Conservation (phyloP, 2,329 filamentous ascomycete species). For the Diaporthe eres region DNA sequence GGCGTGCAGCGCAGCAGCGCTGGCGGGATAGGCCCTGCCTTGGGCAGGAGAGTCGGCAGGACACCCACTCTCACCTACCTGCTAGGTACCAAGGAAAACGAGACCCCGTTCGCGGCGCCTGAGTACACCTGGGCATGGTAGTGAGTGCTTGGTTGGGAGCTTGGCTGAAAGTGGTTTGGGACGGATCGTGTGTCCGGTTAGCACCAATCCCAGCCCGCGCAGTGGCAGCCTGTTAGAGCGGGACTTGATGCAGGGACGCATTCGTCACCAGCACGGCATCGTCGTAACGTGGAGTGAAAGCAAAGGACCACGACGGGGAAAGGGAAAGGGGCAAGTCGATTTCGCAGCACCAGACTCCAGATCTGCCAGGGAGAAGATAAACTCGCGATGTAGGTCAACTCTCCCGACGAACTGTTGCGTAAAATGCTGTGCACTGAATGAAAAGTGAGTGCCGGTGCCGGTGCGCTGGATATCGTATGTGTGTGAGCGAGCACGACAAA, state of each 20-base stretch:
- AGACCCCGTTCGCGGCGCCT: conserved; percentile 30
- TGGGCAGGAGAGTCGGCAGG: neutral
- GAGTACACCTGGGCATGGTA: conserved; percentile 31
- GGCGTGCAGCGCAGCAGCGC: conserved; percentile 9
- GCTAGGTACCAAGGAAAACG: conserved; percentile 9
- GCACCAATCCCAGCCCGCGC: neutral
- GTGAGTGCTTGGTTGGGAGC: conserved; percentile 31
- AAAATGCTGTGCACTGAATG: neutral
- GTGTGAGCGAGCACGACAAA: conserved; percentile 2
- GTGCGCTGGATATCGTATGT: neutral
- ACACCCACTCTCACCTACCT: conserved; percentile 7
- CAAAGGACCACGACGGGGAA: conserved; percentile 6
- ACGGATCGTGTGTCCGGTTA: conserved; percentile 8
- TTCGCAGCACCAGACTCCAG: neutral
- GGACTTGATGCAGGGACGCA: conserved; percentile 25
- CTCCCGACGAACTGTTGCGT: neutral
- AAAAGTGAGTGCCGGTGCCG: neutral
- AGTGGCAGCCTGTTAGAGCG: neutral
- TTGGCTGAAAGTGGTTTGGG: conserved; percentile 33
- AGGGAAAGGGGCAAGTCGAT: neutral
- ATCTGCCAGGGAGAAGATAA: neutral
- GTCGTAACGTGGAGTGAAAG: conserved; percentile 24
- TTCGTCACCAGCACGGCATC: conserved; percentile 28
- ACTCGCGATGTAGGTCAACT: conserved; percentile 1
- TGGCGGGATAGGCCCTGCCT: neutral